A percentile compares a stretch with the other conserved stretches of the same genome.
Conservation (phyloP, 106 monocot genomes). For the Phalaenopsis equestris region DNA sequence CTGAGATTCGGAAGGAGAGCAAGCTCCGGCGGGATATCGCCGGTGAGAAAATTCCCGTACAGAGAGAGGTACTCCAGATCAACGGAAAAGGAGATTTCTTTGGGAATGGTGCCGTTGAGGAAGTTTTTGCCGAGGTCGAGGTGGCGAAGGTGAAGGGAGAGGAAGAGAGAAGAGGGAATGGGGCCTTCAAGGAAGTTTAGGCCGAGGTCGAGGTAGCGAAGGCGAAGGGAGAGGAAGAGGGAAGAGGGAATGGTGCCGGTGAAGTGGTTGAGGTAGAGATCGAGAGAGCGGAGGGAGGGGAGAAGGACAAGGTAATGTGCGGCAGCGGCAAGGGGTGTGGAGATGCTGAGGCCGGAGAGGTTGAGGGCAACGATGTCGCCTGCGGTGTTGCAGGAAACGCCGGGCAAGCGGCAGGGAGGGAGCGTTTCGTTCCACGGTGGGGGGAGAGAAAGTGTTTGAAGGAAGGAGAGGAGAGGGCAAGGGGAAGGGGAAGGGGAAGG, state of each 20-base stretch:
- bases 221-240: constrained; percentile 26
- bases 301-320: constrained; percentile 24
- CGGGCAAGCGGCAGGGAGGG: constrained; percentile 36
- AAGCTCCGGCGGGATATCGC: constrained; percentile 52
- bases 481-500: too few relatives aligned
- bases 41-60: constrained; percentile 36
- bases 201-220: constrained; percentile 34
- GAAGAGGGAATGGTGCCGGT: constrained; percentile 39
- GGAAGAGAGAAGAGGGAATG: constrained; percentile 39
- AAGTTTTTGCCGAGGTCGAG: constrained; percentile 38
- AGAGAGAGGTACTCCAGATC: constrained; percentile 28
- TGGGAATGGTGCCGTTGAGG: constrained; percentile 49
- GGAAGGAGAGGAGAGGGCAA: too few relatives aligned
- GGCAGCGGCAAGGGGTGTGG: constrained; percentile 26
- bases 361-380: constrained; percentile 27
- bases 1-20: constrained; percentile 34
- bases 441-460: constrained; percentile 21
- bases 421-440: constrained; percentile 34
- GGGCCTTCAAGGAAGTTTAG: constrained; percentile 38
- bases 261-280: constrained; percentile 45
- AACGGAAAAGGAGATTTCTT: constrained; percentile 15
- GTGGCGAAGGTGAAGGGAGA: constrained; percentile 15
- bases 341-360: constrained; percentile 34
- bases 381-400: constrained; percentile 29
- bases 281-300: constrained; percentile 21